These are phyloP conservation scores for Phellopilus nigrolimitatus DNA, from an alignment of 1,284 basidiomycete species.

Conservation along the genomic window DNA sequence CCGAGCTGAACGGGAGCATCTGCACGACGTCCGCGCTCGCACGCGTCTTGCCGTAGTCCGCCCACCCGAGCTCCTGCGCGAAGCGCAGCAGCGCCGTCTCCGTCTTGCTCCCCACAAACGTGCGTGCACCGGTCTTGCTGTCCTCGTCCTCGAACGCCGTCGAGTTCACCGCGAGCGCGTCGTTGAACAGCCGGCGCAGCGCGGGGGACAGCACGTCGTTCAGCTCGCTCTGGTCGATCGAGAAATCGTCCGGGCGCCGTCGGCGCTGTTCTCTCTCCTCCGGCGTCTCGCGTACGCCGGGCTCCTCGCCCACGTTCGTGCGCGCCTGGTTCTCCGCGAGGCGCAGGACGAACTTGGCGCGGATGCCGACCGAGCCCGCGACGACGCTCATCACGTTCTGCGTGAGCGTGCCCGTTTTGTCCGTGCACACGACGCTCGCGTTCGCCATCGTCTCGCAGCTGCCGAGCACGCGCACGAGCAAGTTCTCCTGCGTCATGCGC, in stretches of 20 bases:
- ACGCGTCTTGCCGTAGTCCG: constrained; percentile 66
- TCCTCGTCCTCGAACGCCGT: constrained; percentile 91
- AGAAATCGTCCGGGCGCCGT: constrained; percentile 59
- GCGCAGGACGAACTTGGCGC: constrained; percentile 86
- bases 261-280: constrained; percentile 23
- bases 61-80: constrained; percentile 84
- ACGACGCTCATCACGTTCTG: constrained; percentile 96
- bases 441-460: constrained; percentile 99
- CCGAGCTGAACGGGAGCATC: constrained; percentile 93
- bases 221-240: constrained; percentile 74
- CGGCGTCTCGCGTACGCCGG: constrained; percentile 11
- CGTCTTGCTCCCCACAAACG: constrained; percentile 94
- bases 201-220: constrained; percentile 60
- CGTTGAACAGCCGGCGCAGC: constrained; percentile 73
- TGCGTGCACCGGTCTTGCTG: constrained; percentile 52
- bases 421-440: constrained; percentile 92
- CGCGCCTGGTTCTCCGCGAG: constrained; percentile 73
- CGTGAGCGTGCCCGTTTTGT: constrained; percentile 93
- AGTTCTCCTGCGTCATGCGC: constrained; percentile 92
- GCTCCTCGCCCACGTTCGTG: constrained; percentile 66
- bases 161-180: constrained; percentile 88
- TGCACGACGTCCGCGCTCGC: constrained; percentile 73
- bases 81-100: constrained; percentile 92
- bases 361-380: constrained; percentile 89
- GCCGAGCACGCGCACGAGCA: constrained; percentile 91